phyloP scores from a whole-genome alignment of 225 moss, liverwort and hornwort species.

The Sphagnum tenellum region DNA sequence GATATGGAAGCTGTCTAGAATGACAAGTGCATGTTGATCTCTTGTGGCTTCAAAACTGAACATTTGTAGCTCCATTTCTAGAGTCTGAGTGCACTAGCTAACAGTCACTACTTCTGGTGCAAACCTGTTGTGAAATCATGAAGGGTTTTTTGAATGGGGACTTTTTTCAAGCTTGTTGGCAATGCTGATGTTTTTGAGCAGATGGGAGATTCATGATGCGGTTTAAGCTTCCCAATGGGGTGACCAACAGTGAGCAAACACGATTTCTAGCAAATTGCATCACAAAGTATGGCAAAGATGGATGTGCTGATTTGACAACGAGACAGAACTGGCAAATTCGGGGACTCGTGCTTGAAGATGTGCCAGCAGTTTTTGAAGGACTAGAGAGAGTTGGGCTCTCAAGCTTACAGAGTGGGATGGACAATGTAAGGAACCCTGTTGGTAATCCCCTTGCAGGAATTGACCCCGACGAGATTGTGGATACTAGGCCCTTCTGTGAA shows the following conservation, averaged over 20 bases:
- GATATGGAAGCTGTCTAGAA: no score
- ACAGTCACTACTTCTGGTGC: no score
- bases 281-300: slow-evolving; percentile 74
- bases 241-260: slow-evolving; percentile 76
- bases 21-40: no score
- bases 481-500: slow-evolving; percentile 55
- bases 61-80: no score
- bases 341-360: slow-evolving; percentile 67
- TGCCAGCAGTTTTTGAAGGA: slow-evolving; percentile 59
- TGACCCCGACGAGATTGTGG: slow-evolving; percentile 75
- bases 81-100: no score
- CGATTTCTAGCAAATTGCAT: slow-evolving; percentile 70
- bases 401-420: slow-evolving; percentile 84
- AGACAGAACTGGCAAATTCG: slow-evolving; percentile 98
- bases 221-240: slow-evolving; percentile 87
- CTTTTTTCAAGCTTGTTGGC: no score
- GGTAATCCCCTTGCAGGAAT: slow-evolving; percentile 88
- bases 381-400: slow-evolving; percentile 50
- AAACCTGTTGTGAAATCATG: no score
- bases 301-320: slow-evolving; percentile 88
- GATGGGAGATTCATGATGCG: slow-evolving; percentile 97
- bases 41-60: no score
- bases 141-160: no score
- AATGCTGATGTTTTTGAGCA: slow-evolving; percentile 7
- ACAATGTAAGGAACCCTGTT: slow-evolving; percentile 84